Conservation (phyloP, 768 basidiomycete genomes). For the Serendipita vermifera region DNA sequence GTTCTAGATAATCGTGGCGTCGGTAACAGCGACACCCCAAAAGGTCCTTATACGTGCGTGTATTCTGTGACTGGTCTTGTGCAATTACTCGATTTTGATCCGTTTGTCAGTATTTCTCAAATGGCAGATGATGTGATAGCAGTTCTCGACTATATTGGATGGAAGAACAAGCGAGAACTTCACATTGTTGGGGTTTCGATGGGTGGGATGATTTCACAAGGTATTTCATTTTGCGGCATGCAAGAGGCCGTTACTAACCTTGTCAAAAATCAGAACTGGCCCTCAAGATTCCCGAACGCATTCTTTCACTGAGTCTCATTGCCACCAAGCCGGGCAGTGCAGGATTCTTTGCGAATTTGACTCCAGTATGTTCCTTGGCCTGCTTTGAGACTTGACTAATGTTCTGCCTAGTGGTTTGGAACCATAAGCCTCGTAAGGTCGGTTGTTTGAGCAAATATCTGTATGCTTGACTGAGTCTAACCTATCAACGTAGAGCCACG, state of each 20-base stretch:
- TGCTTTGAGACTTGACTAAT: background rate
- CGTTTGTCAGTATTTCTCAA: slow-evolving; percentile 40
- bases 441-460: background rate
- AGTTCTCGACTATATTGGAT: slow-evolving; percentile 56
- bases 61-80: slow-evolving; percentile 11
- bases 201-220: slow-evolving; percentile 78
- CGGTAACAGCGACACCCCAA: slow-evolving; percentile 56
- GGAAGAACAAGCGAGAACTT: slow-evolving; percentile 47
- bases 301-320: slow-evolving; percentile 48
- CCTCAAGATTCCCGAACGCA: slow-evolving; percentile 47
- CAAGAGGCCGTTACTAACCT: no score
- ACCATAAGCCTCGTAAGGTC: slow-evolving; percentile 10
- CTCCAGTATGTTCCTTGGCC: slow-evolving; percentile 36
- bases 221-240: no score
- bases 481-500: slow-evolving; percentile 8
- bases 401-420: slow-evolving; percentile 16
- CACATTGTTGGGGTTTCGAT: slow-evolving; percentile 65
- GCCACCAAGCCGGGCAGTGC: slow-evolving; percentile 59
- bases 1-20: slow-evolving; percentile 82
- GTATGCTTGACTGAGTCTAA: slow-evolving; percentile 27
- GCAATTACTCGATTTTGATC: background rate
- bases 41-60: slow-evolving; percentile 69
- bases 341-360: slow-evolving; percentile 41
- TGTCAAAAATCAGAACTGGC: slow-evolving; percentile 68
- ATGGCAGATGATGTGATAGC: slow-evolving; percentile 68